phyloP scores from a whole-genome alignment of 1,284 basidiomycete species.

The Farysia itapuensis region DNA sequence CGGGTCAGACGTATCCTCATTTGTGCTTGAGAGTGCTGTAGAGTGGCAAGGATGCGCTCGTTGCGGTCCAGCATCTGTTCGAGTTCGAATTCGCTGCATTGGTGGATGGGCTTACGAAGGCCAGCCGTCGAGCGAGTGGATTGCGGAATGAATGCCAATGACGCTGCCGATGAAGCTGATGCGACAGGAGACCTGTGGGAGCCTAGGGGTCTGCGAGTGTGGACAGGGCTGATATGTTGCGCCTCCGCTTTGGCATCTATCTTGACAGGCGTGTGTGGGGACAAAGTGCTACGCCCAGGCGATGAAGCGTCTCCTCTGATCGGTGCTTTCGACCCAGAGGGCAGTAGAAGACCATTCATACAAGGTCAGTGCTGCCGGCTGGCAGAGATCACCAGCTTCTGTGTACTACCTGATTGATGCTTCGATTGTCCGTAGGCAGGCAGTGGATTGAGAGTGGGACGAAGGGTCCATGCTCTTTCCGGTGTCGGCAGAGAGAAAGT shows the following conservation, averaged over 20 bases:
- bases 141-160: constrained; percentile 32
- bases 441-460: no score
- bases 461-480: no score
- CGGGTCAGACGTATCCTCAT: constrained; percentile 15
- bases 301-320: constrained; percentile 20
- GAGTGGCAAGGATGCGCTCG: constrained; percentile 26
- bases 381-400: no score
- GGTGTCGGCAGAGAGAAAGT: no score
- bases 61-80: constrained; percentile 37
- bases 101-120: constrained; percentile 27
- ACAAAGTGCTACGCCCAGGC: no score
- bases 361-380: constrained; percentile 6
- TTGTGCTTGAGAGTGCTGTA: constrained; percentile 7
- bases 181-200: no score
- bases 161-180: constrained; percentile 4
- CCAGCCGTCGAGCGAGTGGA: constrained; percentile 22
- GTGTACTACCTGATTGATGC: no score
- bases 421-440: no score
- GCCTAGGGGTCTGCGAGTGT: no score
- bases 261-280: no score
- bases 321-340: constrained; percentile 32
- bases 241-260: no score
- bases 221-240: no score
- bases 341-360: constrained; percentile 37
- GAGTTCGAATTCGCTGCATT: constrained; percentile 36